Percentiles rank a stretch among this genome's conserved stretches.
phyloP scores from a whole-genome alignment of 306 rosid species.

The Gynostemma pentaphyllum region DNA sequence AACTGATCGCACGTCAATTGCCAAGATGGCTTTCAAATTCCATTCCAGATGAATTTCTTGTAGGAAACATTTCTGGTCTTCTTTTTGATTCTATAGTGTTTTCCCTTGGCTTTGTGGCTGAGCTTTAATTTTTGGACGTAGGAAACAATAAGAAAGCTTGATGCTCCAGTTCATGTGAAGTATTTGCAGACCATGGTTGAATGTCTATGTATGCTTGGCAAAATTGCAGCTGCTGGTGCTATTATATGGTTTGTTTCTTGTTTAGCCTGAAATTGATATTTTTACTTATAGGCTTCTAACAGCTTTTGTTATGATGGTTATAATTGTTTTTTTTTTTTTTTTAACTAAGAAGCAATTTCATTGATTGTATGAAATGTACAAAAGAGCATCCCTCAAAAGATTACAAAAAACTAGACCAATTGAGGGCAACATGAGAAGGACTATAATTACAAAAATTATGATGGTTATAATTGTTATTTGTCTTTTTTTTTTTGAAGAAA shows the following conservation, averaged over 20 bases:
- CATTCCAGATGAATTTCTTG: slow-evolving; percentile 98
- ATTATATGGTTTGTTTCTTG: slow-evolving; percentile 72
- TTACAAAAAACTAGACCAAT: too few species aligned
- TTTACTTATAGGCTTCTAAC: background rate
- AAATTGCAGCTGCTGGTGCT: slow-evolving; percentile 99
- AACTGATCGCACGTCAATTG: slow-evolving; percentile 45
- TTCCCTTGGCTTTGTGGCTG: slow-evolving; percentile 19
- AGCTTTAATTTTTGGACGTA: slow-evolving; percentile 28
- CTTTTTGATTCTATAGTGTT: background rate
- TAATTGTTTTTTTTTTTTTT: background rate
- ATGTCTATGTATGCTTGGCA: slow-evolving; percentile 94
- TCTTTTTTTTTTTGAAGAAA: too few species aligned
- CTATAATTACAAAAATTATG: too few species aligned
- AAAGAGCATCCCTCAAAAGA: too few species aligned
- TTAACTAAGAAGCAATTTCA: background rate
- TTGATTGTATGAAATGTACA: too few species aligned
- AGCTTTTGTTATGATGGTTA: background rate
- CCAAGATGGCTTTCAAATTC: slow-evolving; percentile 90
- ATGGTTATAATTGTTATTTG: too few species aligned
- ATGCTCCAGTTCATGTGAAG: slow-evolving; percentile 79
- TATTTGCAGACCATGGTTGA: slow-evolving; percentile 96
- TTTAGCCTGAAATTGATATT: slow-evolving; percentile 8
- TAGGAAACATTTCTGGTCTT: slow-evolving; percentile 23
- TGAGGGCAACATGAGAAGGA: too few species aligned
- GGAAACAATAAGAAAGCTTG: slow-evolving; percentile 90